A percentile compares a stretch with the other conserved stretches of the same genome.
Evolutionary conservation across 2,329 filamentous ascomycete genomes (phyloP).

Genomic region (Colletotrichum gloeosporioides): DNA sequence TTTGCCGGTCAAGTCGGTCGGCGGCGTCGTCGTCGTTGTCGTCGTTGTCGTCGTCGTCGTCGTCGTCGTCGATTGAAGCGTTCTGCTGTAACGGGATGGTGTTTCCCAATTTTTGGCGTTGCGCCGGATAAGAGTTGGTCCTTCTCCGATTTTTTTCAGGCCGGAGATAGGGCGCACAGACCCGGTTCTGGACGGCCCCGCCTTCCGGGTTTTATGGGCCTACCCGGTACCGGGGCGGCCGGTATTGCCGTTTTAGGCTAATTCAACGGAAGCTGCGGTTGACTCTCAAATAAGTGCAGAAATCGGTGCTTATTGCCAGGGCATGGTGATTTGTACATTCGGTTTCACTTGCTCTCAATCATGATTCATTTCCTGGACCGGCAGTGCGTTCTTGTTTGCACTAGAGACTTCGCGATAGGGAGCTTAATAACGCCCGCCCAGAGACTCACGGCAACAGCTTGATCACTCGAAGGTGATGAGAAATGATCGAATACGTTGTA

Average conservation of each 20-base stretch:
- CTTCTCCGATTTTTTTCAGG: neutral
- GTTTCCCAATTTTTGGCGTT: constrained; percentile 22
- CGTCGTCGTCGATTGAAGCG: neutral
- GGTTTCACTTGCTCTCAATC: neutral
- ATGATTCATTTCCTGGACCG: neutral
- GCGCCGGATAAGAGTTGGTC: constrained; percentile 16
- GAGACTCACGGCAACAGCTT: neutral
- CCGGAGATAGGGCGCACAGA: neutral
- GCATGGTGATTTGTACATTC: neutral
- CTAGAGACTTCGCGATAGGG: neutral
- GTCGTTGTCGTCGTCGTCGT: neutral
- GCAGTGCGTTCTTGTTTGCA: neutral
- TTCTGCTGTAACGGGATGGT: neutral
- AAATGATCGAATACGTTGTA: no score
- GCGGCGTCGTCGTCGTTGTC: neutral
- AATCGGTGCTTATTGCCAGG: neutral
- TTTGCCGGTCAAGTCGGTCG: neutral
- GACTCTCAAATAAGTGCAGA: neutral
- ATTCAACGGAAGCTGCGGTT: neutral
- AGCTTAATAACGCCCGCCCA: neutral
- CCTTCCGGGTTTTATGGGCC: neutral
- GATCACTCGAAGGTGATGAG: neutral
- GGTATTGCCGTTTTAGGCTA: neutral
- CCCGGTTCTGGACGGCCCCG: neutral
- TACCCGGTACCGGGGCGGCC: neutral